Conservation (phyloP, 148 eudicot species). For the Vaccinium darrowii region DNA sequence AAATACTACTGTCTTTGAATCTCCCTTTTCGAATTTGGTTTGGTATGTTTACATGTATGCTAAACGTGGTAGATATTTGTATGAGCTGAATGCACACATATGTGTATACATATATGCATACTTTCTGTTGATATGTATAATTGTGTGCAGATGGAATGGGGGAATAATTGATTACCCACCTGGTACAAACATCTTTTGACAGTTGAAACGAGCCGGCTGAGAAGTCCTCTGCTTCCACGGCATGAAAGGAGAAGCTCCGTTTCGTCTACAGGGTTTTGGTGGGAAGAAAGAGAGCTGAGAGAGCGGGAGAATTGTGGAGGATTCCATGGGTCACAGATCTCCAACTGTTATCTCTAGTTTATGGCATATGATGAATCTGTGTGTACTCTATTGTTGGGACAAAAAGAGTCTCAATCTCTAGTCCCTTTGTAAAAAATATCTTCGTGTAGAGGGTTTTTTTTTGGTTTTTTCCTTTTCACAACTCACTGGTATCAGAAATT, state of each 20-base stretch:
- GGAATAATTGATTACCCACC: slow-evolving; percentile 44
- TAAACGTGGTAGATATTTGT: not conserved
- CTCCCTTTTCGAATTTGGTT: too few species aligned
- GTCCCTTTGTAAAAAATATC: not conserved
- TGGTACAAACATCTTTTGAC: slow-evolving; percentile 92
- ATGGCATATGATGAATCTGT: slow-evolving; percentile 10
- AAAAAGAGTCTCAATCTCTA: not conserved
- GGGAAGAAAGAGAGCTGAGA: slow-evolving; percentile 41
- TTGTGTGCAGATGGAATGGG: not conserved
- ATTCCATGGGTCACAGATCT: slow-evolving; percentile 40
- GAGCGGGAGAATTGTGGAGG: slow-evolving; percentile 41
- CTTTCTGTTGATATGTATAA: not conserved
- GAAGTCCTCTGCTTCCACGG: slow-evolving; percentile 43
- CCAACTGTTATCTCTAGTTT: slow-evolving; percentile 8
- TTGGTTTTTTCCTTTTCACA: not conserved
- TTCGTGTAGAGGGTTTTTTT: not conserved
- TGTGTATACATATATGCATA: not conserved
- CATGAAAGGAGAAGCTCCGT: slow-evolving; percentile 25
- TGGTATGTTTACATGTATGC: not conserved
- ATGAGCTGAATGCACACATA: not conserved
- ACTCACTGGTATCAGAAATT: too few species aligned
- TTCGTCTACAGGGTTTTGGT: slow-evolving; percentile 29
- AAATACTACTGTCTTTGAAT: too few species aligned
- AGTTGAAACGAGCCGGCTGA: slow-evolving; percentile 37
- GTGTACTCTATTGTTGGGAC: not conserved